These are phyloP conservation scores for Starmerella vaccinii DNA, from an alignment of 805 yeast species.

Conservation along the genomic window DNA sequence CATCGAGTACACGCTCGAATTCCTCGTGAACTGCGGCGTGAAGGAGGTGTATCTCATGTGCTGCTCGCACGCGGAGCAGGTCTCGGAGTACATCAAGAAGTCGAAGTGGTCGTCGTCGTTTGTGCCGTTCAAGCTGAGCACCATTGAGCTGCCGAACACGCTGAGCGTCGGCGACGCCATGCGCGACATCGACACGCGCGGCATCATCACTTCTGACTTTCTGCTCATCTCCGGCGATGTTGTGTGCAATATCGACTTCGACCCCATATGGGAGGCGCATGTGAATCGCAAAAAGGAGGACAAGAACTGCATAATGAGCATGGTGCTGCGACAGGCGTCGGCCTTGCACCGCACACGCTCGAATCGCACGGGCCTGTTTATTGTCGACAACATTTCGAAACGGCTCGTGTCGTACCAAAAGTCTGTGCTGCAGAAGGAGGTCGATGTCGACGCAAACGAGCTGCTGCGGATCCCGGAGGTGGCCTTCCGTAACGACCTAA, in stretches of 20 bases:
- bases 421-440: constrained; percentile 36
- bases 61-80: constrained; percentile 80
- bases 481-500: constrained; percentile 76
- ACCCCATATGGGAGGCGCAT: constrained; percentile 63
- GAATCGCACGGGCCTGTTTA: constrained; percentile 60
- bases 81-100: constrained; percentile 64
- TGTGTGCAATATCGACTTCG: constrained; percentile 80
- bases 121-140: constrained; percentile 71
- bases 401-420: constrained; percentile 79
- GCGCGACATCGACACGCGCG: constrained; percentile 89
- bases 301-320: constrained; percentile 85
- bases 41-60: constrained; percentile 85
- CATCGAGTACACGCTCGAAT: constrained; percentile 89
- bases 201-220: constrained; percentile 82
- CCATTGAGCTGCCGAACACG: constrained; percentile 75
- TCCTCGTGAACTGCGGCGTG: constrained; percentile 81
- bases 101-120: constrained; percentile 37
- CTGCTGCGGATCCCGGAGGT: constrained; percentile 63
- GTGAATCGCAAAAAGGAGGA: constrained; percentile 59
- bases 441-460: constrained; percentile 37
- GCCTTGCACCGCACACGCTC: constrained; percentile 81
- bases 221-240: constrained; percentile 88
- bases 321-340: constrained; percentile 79
- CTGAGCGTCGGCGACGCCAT: constrained; percentile 93
- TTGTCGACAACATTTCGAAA: constrained; percentile 60